Evolutionary conservation across 2,329 filamentous ascomycete species (phyloP).

Genomic region (Pseudopyrenochaeta lycopersici): DNA sequence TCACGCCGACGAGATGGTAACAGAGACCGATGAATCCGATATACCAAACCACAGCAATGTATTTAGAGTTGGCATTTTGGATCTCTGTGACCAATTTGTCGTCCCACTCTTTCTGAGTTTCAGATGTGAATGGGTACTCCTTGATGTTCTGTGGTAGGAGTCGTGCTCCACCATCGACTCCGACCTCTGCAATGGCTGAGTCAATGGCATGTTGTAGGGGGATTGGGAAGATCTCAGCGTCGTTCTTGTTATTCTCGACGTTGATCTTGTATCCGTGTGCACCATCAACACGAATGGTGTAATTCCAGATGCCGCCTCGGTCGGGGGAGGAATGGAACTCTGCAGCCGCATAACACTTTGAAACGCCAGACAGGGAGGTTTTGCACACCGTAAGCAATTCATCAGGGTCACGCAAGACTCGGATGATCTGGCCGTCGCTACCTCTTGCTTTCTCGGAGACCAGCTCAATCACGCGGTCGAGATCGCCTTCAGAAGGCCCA

Average conservation of each 20-base stretch:
- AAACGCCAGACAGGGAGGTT: constrained; percentile 64
- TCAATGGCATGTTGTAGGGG: constrained; percentile 82
- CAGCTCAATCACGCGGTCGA: constrained; percentile 71
- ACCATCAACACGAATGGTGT: constrained; percentile 79
- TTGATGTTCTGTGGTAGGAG: constrained; percentile 51
- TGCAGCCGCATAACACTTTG: constrained; percentile 75
- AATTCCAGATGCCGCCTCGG: constrained; percentile 80
- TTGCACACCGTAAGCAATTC: constrained; percentile 69
- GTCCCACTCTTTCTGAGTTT: constrained; percentile 71
- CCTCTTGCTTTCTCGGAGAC: constrained; percentile 64
- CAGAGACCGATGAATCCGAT: constrained; percentile 79
- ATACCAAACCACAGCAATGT: constrained; percentile 78
- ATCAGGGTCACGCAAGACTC: constrained; percentile 60
- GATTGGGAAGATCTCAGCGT: constrained; percentile 76
- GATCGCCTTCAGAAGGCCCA: constrained; percentile 70
- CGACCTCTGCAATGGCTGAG: constrained; percentile 68
- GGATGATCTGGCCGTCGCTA: constrained; percentile 62
- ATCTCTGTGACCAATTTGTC: constrained; percentile 72
- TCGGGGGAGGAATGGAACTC: constrained; percentile 77
- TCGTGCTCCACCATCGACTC: constrained; percentile 59
- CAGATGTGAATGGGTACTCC: constrained; percentile 78
- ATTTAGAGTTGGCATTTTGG: constrained; percentile 74
- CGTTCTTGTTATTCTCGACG: constrained; percentile 70
- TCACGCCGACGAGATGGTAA: constrained; percentile 83
- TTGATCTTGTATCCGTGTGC: constrained; percentile 71